These are phyloP conservation scores for Mesembryanthemum crystallinum DNA, from an alignment of 148 eudicot genomes.

Conservation along the genomic window DNA sequence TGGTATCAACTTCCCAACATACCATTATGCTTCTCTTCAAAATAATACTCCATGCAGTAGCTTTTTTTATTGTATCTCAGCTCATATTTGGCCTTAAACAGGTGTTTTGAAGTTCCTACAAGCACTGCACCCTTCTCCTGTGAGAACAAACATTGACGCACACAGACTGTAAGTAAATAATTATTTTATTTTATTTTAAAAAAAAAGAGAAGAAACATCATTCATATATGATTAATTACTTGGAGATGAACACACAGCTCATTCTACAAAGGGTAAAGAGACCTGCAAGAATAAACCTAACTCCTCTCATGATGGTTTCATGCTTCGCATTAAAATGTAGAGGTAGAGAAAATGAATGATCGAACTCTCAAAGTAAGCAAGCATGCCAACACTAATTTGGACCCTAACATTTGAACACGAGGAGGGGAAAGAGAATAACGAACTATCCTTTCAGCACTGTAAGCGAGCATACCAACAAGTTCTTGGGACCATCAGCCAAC, in stretches of 20 bases:
- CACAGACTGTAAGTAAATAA: conserved; percentile 1
- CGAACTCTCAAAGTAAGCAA: background rate
- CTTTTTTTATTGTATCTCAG: conserved; percentile 69
- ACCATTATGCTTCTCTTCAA: conserved; percentile 55
- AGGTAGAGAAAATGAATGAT: background rate
- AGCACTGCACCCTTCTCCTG: conserved; percentile 73
- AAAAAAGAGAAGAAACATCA: background rate
- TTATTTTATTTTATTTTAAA: too few species aligned
- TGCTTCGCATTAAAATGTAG: background rate
- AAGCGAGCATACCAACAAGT: conserved; percentile 57
- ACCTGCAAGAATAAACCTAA: background rate
- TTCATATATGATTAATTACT: background rate
- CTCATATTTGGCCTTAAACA: conserved; percentile 63
- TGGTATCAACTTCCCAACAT: conserved; percentile 6
- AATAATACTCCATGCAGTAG: conserved; percentile 84
- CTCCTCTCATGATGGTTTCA: background rate
- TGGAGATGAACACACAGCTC: background rate
- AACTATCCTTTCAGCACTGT: background rate
- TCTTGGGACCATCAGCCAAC: conserved; percentile 80
- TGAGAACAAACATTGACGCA: conserved; percentile 11
- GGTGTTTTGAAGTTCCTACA: conserved; percentile 48
- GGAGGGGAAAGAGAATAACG: background rate
- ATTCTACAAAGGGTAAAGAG: background rate
- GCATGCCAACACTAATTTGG: background rate
- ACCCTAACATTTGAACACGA: background rate